phyloP scores from a whole-genome alignment of 345 rosid genomes.

The Turritis glabra region DNA sequence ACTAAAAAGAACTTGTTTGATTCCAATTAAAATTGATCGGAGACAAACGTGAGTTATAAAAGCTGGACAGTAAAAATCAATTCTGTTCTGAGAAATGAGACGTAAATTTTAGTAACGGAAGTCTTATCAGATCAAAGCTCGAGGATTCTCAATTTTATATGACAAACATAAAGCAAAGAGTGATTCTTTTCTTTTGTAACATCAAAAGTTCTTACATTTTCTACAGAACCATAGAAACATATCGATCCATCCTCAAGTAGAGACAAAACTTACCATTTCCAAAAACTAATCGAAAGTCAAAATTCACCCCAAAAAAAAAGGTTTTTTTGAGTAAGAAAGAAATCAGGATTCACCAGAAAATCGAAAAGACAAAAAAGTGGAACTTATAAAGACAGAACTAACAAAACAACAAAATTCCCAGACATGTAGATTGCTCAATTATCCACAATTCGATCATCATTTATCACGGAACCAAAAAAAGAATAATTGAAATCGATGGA shows the following conservation, averaged over 20 bases:
- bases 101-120: not conserved
- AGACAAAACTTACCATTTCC: not conserved
- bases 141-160: not conserved
- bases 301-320: too few species aligned
- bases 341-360: not conserved
- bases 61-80: too few species aligned
- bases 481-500: not conserved
- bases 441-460: constrained; percentile 15
- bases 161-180: not conserved
- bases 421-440: not conserved
- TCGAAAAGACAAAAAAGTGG: not conserved
- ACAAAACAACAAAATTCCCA: not conserved
- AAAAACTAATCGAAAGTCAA: constrained; percentile 17
- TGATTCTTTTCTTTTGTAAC: not conserved
- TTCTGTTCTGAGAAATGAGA: too few species aligned
- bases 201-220: not conserved
- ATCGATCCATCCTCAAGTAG: not conserved
- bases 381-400: not conserved
- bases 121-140: not conserved
- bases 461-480: not conserved
- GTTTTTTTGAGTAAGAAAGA: not conserved
- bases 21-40: not conserved
- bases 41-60: not conserved
- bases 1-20: not conserved
- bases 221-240: not conserved